Base-by-base conservation (phyloP, 2,329 filamentous ascomycete genomes). In the Rhytidhysteron rufulum region DNA sequence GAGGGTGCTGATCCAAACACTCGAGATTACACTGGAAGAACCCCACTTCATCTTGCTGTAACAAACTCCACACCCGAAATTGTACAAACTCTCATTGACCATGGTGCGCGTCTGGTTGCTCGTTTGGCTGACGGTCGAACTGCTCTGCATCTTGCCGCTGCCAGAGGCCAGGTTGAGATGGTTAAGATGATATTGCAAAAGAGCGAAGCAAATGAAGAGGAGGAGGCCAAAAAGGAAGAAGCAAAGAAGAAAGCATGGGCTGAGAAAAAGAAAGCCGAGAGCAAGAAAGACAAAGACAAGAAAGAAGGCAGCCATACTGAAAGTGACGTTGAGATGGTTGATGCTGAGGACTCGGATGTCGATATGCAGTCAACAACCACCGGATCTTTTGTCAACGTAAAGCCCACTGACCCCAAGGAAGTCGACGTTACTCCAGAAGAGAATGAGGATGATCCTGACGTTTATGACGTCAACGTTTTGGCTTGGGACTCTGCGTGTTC, bases 41-140 rank as follows among this genome's bases (percentile, higher is more conserved):
- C 86, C 1, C 87, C 88, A 7, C 72, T 94, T 6, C 88, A 94
- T 41, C 71, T 95, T 10, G 88, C 88, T 1, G 78, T 79, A 29
- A 81, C 80, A 58, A 75, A 72, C 34, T 88, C 85, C 0, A 83
- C 80, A 0, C 74, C 80, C 0, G 80, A 85, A 29, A 73, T 94
- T 42, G 85, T 93, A 1, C 74, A 84, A 45, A 76, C 71, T 34
- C 73, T 95, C 2, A 79, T 94, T 19, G 77, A 89, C 45, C 73
- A 80, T 42, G 86, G 84, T 3, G 83, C 86, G 24, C 79, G 87
- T 13, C 67, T 95, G 18, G 78, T 88, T 18, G 76, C 86, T 36
- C 79, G 88, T 36, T 62, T 94, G 29, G 85, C 85, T 0, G 88
- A 93, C 60, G 88, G 88, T 3, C 78, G 80, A 49, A 94, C 87